Evolutionary conservation across 2,329 filamentous ascomycete genomes (phyloP), one percentile per base, ranked within the genome.

Genomic region (Aspergillus sp.): DNA sequence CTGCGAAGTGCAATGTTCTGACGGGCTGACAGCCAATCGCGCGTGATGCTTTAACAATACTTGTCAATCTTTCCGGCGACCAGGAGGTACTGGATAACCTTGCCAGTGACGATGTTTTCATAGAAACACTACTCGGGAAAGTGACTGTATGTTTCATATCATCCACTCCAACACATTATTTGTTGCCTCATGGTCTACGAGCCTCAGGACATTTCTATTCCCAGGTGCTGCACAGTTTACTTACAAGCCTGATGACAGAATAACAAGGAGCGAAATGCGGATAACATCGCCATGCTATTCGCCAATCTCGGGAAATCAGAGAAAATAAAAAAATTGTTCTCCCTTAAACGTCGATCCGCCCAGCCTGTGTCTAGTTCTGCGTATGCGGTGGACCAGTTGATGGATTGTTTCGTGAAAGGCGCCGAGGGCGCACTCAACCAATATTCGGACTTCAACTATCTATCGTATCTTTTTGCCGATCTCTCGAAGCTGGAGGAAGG

Each of bases 381-480:
- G 36, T 81, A 85, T 57, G 87, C 91, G 4, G 85, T 98, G 66
- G 92, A 97, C 73, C 95, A 98, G 75, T 80, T 99, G 30, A 86
- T 99, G 73, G 95, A 98, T 73, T 88, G 96, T 66, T 99, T 99
- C 71, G 95, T 98, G 71, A 96, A 95, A 78, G 93, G 93, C 18
- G 87, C 90, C 20, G 87, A 89, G 60, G 89, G 89, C 22, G 81
- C 82, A 9, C 92, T 95, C 75, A 98, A 98, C 80, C 88, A 89
- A 69, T 74, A 89, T 24, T 92, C 92, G 59, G 84, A 93, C 75
- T 98, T 87, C 73, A 92, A 99, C 77, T 97, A 98, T 75, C 84
- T 99, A 22, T 87, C 92, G 42, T 99, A 98, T 71, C 81, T 97
- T 55, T 96, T 99, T 71, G 93, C 95, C 41, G 93, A 99, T 73